Conservation (phyloP, 208 protist species). For the Herpetomonas samuelpessoai region DNA sequence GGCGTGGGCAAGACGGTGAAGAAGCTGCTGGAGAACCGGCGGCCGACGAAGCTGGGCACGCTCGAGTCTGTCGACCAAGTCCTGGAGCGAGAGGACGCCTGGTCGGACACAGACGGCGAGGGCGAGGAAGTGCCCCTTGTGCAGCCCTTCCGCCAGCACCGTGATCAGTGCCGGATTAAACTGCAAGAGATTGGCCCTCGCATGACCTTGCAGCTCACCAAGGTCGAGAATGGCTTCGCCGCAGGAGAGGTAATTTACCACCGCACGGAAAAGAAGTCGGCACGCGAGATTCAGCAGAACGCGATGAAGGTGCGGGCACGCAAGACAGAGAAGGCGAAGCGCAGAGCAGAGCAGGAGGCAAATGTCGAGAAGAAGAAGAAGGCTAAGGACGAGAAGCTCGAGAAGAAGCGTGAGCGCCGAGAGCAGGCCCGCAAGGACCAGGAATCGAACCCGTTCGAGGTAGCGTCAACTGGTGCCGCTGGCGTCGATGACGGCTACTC, state of each 20-base stretch:
- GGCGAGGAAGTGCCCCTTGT: conserved; percentile 87
- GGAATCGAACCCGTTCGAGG: conserved; percentile 70
- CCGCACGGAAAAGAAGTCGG: conserved; percentile 55
- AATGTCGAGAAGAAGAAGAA: conserved; percentile 72
- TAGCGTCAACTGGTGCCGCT: conserved; percentile 29
- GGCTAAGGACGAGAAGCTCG: conserved; percentile 47
- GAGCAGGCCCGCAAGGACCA: conserved; percentile 63
- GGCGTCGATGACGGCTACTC: conserved; percentile 38
- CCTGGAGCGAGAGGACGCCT: conserved; percentile 77
- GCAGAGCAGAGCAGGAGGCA: conserved; percentile 75
- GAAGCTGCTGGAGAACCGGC: conserved; percentile 84
- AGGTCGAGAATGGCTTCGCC: conserved; percentile 90
- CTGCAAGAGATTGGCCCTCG: conserved; percentile 90
- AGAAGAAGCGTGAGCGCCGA: conserved; percentile 61
- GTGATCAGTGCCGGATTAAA: conserved; percentile 89
- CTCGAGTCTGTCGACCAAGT: conserved; percentile 79
- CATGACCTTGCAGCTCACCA: conserved; percentile 87
- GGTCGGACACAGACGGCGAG: conserved; percentile 91
- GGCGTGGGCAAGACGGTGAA: conserved; percentile 83
- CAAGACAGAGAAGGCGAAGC: conserved; percentile 65
- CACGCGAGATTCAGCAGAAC: conserved; percentile 63
- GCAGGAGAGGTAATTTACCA: conserved; percentile 86
- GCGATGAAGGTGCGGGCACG: conserved; percentile 66
- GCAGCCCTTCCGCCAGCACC: conserved; percentile 84
- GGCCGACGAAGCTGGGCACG: conserved; percentile 76